Evolutionary conservation across 768 basidiomycete species (phyloP).

Genomic region (Filobasidium floriforme): DNA sequence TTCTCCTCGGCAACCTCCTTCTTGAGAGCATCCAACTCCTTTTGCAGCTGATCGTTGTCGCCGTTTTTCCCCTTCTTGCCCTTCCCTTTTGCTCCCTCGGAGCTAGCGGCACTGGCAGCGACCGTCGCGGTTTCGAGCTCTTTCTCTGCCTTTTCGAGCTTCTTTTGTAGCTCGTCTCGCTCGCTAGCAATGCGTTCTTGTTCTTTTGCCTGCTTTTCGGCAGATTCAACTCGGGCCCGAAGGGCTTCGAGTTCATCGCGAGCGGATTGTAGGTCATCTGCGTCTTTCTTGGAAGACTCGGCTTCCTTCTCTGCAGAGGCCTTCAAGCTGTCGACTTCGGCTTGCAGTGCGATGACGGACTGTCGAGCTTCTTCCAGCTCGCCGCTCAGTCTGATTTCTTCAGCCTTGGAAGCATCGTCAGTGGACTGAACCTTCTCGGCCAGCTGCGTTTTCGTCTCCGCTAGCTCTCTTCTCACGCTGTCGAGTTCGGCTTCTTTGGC

Average conservation of each 20-base stretch:
- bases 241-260: background rate
- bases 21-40: constrained; percentile 30
- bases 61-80: constrained; percentile 21
- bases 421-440: background rate
- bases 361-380: constrained; percentile 21
- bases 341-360: constrained; percentile 8
- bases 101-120: background rate
- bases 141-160: constrained; percentile 21
- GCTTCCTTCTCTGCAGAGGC: background rate
- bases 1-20: constrained; percentile 53
- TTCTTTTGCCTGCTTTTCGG: constrained; percentile 3
- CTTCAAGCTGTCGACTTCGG: background rate
- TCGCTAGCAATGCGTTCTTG: background rate
- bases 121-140: background rate
- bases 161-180: background rate
- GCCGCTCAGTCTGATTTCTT: constrained; percentile 26
- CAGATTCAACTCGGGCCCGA: background rate
- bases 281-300: background rate
- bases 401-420: constrained; percentile 15
- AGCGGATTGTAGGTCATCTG: background rate
- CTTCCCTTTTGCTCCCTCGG: background rate
- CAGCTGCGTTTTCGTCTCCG: constrained; percentile 51
- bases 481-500: constrained; percentile 59
- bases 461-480: constrained; percentile 89
- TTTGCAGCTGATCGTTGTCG: constrained; percentile 23